Percentiles rank a stretch among this genome's conserved stretches.
Conservation (phyloP, 192 early-diverging fungal species). For the Bifiguratus adelaidae region DNA sequence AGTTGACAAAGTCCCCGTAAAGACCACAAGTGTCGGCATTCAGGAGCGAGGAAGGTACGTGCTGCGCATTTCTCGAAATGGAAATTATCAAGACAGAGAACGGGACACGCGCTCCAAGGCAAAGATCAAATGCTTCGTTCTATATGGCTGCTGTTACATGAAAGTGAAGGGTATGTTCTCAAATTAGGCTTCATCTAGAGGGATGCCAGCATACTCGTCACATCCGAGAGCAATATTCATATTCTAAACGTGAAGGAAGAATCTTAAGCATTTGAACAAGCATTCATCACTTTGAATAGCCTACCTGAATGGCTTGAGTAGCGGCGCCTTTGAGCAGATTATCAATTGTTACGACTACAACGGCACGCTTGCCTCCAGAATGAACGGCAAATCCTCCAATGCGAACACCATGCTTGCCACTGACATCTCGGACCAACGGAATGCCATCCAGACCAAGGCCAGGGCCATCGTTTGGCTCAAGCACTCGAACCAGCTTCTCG, state of each 20-base stretch:
- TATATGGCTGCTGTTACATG: neutral
- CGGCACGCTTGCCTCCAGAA: slow-evolving; percentile 63
- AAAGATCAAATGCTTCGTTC: neutral
- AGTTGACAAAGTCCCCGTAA: neutral
- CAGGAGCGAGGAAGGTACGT: neutral
- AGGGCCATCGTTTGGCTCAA: slow-evolving; percentile 9
- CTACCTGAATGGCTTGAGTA: slow-evolving; percentile 90
- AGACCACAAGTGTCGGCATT: neutral
- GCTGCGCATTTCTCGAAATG: too few species aligned
- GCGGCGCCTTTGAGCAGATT: slow-evolving; percentile 98
- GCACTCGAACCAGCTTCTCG: slow-evolving; percentile 78
- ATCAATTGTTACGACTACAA: slow-evolving; percentile 88
- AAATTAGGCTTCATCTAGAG: slow-evolving; percentile 31
- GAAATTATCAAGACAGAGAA: too few species aligned
- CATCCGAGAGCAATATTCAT: slow-evolving; percentile 88
- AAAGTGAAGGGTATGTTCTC: too few species aligned
- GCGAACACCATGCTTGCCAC: slow-evolving; percentile 80
- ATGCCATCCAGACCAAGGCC: slow-evolving; percentile 45
- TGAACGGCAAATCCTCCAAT: slow-evolving; percentile 92
- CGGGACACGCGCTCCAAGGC: neutral
- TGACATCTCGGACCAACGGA: slow-evolving; percentile 82
- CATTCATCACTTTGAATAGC: neutral
- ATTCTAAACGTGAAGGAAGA: slow-evolving; percentile 41
- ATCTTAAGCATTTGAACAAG: neutral
- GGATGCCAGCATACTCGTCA: slow-evolving; percentile 88